Evolutionary conservation across 768 basidiomycete species (phyloP).

Genomic region (Trametes coccinea): DNA sequence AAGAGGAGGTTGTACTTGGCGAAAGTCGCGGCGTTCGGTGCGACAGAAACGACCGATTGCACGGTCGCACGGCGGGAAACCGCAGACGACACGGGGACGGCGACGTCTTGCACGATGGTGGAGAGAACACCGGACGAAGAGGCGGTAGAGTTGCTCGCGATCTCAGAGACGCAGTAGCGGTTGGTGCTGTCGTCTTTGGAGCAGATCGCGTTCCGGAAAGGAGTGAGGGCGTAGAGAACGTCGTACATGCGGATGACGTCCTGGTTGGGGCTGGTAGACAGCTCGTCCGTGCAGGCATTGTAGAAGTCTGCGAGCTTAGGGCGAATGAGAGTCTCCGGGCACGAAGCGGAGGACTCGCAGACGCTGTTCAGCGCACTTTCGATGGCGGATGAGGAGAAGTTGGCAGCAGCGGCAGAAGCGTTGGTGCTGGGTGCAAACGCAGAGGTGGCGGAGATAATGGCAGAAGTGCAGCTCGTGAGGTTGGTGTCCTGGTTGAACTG

Average conservation of each 20-base stretch:
- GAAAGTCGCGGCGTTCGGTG: conserved; percentile 59
- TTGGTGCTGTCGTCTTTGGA: conserved; percentile 64
- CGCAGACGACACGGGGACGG: conserved; percentile 21
- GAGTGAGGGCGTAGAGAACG: conserved; percentile 67
- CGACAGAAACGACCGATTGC: conserved; percentile 35
- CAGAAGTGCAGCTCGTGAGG: conserved; percentile 60
- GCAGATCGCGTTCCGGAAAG: conserved; percentile 71
- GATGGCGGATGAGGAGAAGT: conserved; percentile 41
- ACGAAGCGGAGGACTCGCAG: conserved; percentile 52
- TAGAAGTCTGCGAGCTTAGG: conserved; percentile 68
- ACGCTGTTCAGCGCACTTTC: conserved; percentile 51
- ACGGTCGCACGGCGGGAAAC: conserved; percentile 25
- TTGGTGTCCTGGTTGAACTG: conserved; percentile 60
- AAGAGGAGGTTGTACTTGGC: conserved; percentile 67
- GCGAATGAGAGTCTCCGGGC: conserved; percentile 60
- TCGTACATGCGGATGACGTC: conserved; percentile 75
- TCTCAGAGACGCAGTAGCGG: conserved; percentile 64
- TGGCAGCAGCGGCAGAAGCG: conserved; percentile 37
- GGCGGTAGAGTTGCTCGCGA: conserved; percentile 36
- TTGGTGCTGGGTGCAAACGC: conserved; percentile 50
- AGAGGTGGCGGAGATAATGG: conserved; percentile 61
- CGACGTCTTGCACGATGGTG: conserved; percentile 31
- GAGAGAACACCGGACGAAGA: conserved; percentile 19
- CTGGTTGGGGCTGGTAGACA: conserved; percentile 50
- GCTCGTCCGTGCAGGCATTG: conserved; percentile 66